Evolutionary conservation across 2,329 filamentous ascomycete genomes (phyloP).

Genomic region (Lasiodiplodia gonubiensis): DNA sequence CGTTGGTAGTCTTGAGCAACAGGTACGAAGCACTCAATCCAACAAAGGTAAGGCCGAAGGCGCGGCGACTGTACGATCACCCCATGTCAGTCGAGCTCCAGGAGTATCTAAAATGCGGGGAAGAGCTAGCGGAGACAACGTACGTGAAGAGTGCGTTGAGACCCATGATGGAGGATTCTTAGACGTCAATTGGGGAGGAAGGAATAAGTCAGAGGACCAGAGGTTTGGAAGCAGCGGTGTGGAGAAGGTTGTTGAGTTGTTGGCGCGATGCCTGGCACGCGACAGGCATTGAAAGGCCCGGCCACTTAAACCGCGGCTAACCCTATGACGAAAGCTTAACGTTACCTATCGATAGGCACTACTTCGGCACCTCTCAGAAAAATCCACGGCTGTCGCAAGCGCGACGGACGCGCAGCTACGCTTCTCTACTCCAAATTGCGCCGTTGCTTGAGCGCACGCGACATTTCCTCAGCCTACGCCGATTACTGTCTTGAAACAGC

Average conservation of each 20-base stretch:
- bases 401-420: neutral
- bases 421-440: neutral
- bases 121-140: neutral
- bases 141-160: conserved; percentile 26
- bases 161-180: conserved; percentile 12
- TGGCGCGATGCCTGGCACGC: conserved; percentile 18
- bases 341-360: conserved; percentile 17
- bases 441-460: neutral
- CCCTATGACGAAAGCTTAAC: conserved; percentile 12
- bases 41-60: conserved; percentile 39
- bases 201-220: neutral
- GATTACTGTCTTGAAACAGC: neutral
- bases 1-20: conserved; percentile 39
- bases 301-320: neutral
- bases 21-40: conserved; percentile 43
- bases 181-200: neutral
- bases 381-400: conserved; percentile 5
- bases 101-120: neutral
- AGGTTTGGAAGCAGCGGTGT: conserved; percentile 3
- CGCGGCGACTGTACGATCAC: conserved; percentile 39
- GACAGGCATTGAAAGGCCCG: conserved; percentile 14
- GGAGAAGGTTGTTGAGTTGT: conserved; percentile 14
- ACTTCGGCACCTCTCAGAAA: conserved; percentile 7
- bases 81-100: conserved; percentile 14
- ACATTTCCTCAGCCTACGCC: neutral